A percentile compares a stretch with the other conserved stretches of the same genome.
These are phyloP conservation scores for Tricholoma sp. DNA, from an alignment of 768 basidiomycete species.

Conservation along the genomic window DNA sequence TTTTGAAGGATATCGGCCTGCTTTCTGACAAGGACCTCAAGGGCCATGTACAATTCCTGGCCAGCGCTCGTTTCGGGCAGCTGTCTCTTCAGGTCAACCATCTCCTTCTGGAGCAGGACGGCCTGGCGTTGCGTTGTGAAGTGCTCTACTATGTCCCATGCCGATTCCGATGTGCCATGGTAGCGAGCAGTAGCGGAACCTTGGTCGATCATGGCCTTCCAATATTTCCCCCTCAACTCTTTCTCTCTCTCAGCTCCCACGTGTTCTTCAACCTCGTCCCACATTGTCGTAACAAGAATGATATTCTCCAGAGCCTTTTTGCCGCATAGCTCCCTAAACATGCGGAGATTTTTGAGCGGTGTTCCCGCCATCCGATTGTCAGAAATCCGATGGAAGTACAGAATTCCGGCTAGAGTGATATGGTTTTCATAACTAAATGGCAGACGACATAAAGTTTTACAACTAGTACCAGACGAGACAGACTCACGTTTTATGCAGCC, in stretches of 20 bases:
- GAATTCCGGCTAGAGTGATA: constrained; percentile 31
- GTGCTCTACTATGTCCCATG: constrained; percentile 32
- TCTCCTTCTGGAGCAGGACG: constrained; percentile 20
- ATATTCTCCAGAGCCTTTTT: constrained; percentile 37
- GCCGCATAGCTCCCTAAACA: constrained; percentile 47
- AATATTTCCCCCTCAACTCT: constrained; percentile 37
- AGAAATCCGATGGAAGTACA: constrained; percentile 42
- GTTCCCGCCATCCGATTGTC: constrained; percentile 36
- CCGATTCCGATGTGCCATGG: constrained; percentile 26
- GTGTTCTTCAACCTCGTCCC: constrained; percentile 31
- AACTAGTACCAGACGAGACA: background rate
- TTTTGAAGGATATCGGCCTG: constrained; percentile 4
- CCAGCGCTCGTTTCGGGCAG: constrained; percentile 11
- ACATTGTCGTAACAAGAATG: constrained; percentile 45
- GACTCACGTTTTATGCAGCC: constrained; percentile 1
- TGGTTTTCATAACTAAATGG: constrained; percentile 17
- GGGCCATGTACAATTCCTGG: constrained; percentile 2
- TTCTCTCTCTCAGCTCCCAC: constrained; percentile 31
- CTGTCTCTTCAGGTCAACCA: constrained; percentile 18
- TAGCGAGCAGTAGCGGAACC: constrained; percentile 35
- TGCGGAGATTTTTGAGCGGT: constrained; percentile 36
- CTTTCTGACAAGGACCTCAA: constrained; percentile 7
- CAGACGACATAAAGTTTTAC: background rate
- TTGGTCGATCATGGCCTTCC: constrained; percentile 36
- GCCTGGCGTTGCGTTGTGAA: constrained; percentile 16